Conservation (phyloP, 192 early-diverging fungal species). For the Podila verticillata region DNA sequence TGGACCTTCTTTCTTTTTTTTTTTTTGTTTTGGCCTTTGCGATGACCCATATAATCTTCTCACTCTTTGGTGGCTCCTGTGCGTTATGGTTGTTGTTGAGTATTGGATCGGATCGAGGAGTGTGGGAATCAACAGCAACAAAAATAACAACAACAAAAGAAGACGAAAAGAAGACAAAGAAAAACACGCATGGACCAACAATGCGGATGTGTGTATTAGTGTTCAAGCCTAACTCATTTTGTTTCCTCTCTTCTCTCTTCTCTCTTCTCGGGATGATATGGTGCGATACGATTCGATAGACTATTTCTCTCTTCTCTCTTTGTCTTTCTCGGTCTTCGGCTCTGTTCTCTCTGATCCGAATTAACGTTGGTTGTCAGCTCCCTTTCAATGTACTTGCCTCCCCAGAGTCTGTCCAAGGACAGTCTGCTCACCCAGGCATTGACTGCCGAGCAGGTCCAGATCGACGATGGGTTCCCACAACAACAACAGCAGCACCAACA, state of each 20-base stretch:
- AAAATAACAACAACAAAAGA: not conserved
- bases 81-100: too few relatives aligned
- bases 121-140: too few relatives aligned
- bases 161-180: not conserved
- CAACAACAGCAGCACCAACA: constrained; percentile 16
- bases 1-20: not conserved
- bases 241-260: not conserved
- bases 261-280: not conserved
- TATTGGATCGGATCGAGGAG: too few relatives aligned
- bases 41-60: not conserved
- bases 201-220: not conserved
- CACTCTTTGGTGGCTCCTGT: too few relatives aligned
- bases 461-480: constrained; percentile 6
- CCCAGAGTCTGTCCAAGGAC: constrained; percentile 19
- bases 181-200: constrained; percentile 1
- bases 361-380: constrained; percentile 1
- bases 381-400: constrained; percentile 20
- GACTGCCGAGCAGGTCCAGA: constrained; percentile 23
- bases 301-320: too few relatives aligned
- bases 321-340: too few relatives aligned
- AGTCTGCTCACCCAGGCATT: constrained; percentile 43
- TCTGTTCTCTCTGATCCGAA: not conserved
- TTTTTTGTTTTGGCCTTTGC: not conserved
- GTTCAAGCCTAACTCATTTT: not conserved
- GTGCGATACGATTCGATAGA: too few relatives aligned